Conservation (phyloP, 371 early-diverging fungal genomes). For the Conidiobolus incongruus region DNA sequence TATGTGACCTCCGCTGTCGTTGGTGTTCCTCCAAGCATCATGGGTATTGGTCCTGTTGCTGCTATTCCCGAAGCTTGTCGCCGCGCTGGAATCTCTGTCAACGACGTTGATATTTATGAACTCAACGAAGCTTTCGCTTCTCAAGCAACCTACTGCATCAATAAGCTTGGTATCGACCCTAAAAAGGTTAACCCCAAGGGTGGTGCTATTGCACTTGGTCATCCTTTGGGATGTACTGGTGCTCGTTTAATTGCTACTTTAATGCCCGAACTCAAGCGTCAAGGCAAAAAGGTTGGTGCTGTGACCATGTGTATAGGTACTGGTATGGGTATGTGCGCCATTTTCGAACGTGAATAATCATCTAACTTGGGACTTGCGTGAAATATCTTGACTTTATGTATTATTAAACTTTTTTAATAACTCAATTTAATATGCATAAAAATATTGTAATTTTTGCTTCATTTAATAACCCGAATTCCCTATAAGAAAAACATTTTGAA, state of each 20-base stretch:
- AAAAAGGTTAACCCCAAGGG: conserved; percentile 96
- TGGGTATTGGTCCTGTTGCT: conserved; percentile 92
- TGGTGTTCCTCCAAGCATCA: conserved; percentile 82
- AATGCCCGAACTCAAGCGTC: conserved; percentile 77
- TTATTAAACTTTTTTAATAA: no score
- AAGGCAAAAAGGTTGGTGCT: conserved; percentile 65
- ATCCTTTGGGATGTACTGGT: conserved; percentile 84
- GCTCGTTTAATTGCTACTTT: conserved; percentile 92
- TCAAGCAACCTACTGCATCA: conserved; percentile 80
- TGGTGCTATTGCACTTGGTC: conserved; percentile 95
- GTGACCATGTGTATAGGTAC: conserved; percentile 91
- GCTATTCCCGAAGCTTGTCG: conserved; percentile 82
- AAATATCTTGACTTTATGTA: no score
- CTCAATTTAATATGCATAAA: no score
- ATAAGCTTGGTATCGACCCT: conserved; percentile 58
- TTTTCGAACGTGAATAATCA: conserved; percentile 71
- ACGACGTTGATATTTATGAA: conserved; percentile 66
- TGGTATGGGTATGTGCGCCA: conserved; percentile 91
- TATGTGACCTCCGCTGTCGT: conserved; percentile 74
- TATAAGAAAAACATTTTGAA: no score
- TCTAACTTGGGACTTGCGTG: not conserved
- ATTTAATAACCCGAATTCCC: no score
- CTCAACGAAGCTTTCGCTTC: conserved; percentile 98
- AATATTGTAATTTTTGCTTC: no score
- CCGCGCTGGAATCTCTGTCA: conserved; percentile 50